Conservation (phyloP, 2,329 filamentous ascomycete genomes). For the Blastomyces percursus region DNA sequence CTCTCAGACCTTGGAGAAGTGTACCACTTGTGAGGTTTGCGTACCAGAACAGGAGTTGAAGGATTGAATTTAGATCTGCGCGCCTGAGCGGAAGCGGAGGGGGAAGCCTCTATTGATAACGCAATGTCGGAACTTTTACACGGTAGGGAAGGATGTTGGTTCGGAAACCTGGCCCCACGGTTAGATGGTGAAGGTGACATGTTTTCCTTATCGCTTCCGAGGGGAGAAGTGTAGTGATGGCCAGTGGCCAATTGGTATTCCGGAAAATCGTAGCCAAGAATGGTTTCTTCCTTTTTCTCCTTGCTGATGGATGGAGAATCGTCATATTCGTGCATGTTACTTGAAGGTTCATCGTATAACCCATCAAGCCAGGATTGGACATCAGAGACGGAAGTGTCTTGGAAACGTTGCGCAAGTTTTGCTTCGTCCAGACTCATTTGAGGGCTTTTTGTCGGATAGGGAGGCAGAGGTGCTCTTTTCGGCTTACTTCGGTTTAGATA, state of each 20-base stretch:
- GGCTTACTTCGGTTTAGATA: not conserved
- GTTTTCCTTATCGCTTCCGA: conserved; percentile 2
- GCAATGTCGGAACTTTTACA: not conserved
- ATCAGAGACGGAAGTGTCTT: conserved; percentile 4
- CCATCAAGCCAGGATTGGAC: conserved; percentile 6
- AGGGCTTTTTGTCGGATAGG: not conserved
- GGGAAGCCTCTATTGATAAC: not conserved
- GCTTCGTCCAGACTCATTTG: not conserved
- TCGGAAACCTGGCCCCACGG: too few relatives aligned
- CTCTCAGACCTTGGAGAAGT: not conserved
- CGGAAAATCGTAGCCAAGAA: not conserved
- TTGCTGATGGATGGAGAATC: not conserved
- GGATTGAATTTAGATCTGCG: not conserved
- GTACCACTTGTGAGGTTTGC: not conserved
- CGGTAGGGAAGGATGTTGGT: too few relatives aligned
- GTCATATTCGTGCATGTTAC: not conserved
- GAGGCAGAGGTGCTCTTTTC: not conserved
- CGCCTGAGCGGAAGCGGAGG: not conserved
- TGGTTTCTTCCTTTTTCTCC: not conserved
- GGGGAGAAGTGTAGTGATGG: not conserved
- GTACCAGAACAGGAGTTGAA: conserved; percentile 3
- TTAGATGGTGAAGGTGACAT: not conserved
- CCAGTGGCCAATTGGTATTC: not conserved
- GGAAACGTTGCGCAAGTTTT: not conserved
- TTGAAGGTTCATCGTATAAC: not conserved